phyloP scores from a whole-genome alignment of 805 yeast genomes.

The Saccharomycopsis babjevae region DNA sequence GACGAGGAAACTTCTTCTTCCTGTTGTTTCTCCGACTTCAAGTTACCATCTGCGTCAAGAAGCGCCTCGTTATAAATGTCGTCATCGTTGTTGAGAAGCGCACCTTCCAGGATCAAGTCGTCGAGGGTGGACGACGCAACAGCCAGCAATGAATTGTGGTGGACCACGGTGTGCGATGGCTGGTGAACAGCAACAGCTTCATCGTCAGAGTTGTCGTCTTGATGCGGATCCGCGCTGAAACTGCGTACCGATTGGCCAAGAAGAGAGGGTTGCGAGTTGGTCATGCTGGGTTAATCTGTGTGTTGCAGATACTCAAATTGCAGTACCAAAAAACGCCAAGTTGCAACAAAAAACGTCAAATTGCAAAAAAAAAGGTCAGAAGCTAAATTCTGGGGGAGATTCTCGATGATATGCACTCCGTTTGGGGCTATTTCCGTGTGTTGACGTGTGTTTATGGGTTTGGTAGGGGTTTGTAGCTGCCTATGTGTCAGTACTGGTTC shows the following conservation, averaged over 20 bases:
- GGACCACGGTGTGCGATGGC: not conserved
- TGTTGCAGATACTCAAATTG: not conserved
- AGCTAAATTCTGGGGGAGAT: too few relatives aligned
- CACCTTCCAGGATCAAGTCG: conserved; percentile 27
- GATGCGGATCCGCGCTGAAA: conserved; percentile 8
- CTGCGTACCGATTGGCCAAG: conserved; percentile 17
- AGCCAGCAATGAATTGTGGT: not conserved
- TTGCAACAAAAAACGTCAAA: not conserved
- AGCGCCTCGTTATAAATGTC: conserved; percentile 18
- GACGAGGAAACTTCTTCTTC: not conserved
- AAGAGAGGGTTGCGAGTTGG: conserved; percentile 1
- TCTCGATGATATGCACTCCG: too few relatives aligned
- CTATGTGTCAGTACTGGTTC: too few relatives aligned
- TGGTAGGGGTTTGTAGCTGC: too few relatives aligned
- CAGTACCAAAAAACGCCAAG: not conserved
- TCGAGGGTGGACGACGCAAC: conserved; percentile 22
- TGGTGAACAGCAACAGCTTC: not conserved
- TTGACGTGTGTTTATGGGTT: too few relatives aligned
- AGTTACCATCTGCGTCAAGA: conserved; percentile 23
- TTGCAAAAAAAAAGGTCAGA: too few relatives aligned
- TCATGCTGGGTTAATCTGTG: not conserved
- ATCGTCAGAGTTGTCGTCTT: not conserved
- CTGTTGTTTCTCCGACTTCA: conserved; percentile 16
- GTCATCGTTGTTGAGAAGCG: conserved; percentile 26
- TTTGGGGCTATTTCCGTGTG: too few relatives aligned